Evolutionary conservation across 2,329 filamentous ascomycete genomes (phyloP).

Genomic region (Atkinsonella hypoxylon): DNA sequence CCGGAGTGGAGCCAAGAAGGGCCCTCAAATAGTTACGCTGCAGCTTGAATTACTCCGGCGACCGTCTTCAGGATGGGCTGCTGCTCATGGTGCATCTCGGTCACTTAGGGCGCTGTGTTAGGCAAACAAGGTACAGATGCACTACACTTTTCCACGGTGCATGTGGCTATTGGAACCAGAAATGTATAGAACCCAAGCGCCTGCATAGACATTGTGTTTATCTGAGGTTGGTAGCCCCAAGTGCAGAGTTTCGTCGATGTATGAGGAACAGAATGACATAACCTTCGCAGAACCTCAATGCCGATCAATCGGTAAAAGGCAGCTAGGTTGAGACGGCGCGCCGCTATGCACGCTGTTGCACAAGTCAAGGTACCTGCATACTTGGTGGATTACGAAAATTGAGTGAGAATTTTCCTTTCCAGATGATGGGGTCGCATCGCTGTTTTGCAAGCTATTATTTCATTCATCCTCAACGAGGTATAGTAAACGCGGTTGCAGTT

Average conservation of each 20-base stretch:
- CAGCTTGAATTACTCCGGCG: background rate
- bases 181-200: too few species aligned
- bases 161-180: too few species aligned
- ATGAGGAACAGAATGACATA: too few species aligned
- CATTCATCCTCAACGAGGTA: too few species aligned
- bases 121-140: background rate
- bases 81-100: background rate
- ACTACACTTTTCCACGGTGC: background rate
- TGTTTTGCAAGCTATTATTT: background rate
- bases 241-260: too few species aligned
- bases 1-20: too few species aligned
- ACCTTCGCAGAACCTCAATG: background rate
- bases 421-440: background rate
- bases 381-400: background rate
- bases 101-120: background rate
- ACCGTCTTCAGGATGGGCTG: background rate
- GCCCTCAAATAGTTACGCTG: too few species aligned
- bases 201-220: too few species aligned
- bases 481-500: too few species aligned
- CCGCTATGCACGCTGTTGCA: background rate
- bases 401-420: background rate
- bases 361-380: background rate
- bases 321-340: background rate
- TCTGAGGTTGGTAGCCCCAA: too few species aligned
- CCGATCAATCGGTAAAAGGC: slow-evolving; percentile 5